Percentiles rank a stretch among this genome's conserved stretches.
These are phyloP conservation scores for Pulveroboletus sp. DNA, from an alignment of 768 basidiomycete species.

Conservation along the genomic window DNA sequence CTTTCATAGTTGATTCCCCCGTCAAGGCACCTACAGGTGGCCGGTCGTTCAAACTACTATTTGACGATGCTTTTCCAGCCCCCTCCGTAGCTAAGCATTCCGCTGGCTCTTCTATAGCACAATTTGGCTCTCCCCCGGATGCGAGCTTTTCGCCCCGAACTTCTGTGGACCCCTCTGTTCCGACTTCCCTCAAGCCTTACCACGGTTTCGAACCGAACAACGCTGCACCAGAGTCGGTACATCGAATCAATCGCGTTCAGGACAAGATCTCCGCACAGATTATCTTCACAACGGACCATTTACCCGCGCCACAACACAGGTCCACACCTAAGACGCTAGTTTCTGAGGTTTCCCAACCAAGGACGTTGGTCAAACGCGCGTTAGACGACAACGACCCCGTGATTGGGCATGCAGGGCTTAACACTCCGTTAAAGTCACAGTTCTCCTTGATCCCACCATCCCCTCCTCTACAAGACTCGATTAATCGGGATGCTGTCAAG, in stretches of 20 bases:
- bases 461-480: conserved; percentile 46
- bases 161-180: conserved; percentile 1
- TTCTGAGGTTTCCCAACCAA: conserved; percentile 13
- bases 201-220: conserved; percentile 3
- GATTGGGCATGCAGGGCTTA: conserved; percentile 4
- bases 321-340: background rate
- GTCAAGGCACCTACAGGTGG: conserved; percentile 53
- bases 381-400: conserved; percentile 31
- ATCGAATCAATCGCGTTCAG: conserved; percentile 1
- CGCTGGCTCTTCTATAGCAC: background rate
- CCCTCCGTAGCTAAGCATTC: conserved; percentile 17
- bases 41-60: conserved; percentile 63
- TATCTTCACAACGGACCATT: conserved; percentile 11
- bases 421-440: conserved; percentile 13
- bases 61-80: conserved; percentile 46
- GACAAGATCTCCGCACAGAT: conserved; percentile 3
- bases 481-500: conserved; percentile 34
- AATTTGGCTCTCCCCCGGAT: background rate
- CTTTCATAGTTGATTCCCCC: conserved; percentile 69
- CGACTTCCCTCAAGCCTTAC: background rate
- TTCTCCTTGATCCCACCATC: conserved; percentile 58
- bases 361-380: conserved; percentile 41
- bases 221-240: background rate
- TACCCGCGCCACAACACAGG: background rate
- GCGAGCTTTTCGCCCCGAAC: background rate